phyloP scores from a whole-genome alignment of 495 filamentous ascomycete species.

The Chlorociboria aeruginascens region DNA sequence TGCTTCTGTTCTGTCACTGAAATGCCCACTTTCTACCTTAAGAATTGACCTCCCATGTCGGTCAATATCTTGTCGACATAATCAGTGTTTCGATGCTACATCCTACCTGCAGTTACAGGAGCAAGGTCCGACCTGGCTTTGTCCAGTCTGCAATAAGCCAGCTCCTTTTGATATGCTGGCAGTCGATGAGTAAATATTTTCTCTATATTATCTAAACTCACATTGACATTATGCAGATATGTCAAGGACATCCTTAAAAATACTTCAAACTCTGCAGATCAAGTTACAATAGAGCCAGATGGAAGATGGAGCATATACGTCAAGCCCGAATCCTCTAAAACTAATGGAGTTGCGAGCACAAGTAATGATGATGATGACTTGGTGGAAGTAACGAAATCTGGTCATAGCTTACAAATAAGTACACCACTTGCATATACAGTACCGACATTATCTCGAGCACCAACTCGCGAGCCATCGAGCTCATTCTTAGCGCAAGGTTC shows the following conservation, averaged over 20 bases:
- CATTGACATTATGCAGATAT: slow-evolving; percentile 44
- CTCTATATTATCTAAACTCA: background rate
- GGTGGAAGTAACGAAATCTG: slow-evolving; percentile 50
- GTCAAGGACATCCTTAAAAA: slow-evolving; percentile 71
- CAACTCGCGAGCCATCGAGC: slow-evolving; percentile 41
- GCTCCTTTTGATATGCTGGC: slow-evolving; percentile 71
- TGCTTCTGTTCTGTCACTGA: slow-evolving; percentile 77
- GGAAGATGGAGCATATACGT: slow-evolving; percentile 57
- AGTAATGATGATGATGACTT: slow-evolving; percentile 52
- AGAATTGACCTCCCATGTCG: slow-evolving; percentile 72
- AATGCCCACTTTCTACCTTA: slow-evolving; percentile 80
- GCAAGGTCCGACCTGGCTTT: slow-evolving; percentile 90
- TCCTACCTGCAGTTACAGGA: slow-evolving; percentile 90
- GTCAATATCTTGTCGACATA: slow-evolving; percentile 70
- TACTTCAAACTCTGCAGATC: slow-evolving; percentile 57
- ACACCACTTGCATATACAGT: slow-evolving; percentile 14
- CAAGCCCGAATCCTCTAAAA: slow-evolving; percentile 16
- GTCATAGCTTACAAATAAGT: slow-evolving; percentile 20
- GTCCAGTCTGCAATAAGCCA: slow-evolving; percentile 80
- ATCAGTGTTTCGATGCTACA: slow-evolving; percentile 90
- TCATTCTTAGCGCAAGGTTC: slow-evolving; percentile 6
- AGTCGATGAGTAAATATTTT: slow-evolving; percentile 63
- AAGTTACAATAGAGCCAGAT: slow-evolving; percentile 82
- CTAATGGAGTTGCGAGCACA: slow-evolving; percentile 21
- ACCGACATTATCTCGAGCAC: slow-evolving; percentile 14